Base-by-base conservation (phyloP, 2,329 filamentous ascomycete species). In the Aspergillus arachidicola region DNA sequence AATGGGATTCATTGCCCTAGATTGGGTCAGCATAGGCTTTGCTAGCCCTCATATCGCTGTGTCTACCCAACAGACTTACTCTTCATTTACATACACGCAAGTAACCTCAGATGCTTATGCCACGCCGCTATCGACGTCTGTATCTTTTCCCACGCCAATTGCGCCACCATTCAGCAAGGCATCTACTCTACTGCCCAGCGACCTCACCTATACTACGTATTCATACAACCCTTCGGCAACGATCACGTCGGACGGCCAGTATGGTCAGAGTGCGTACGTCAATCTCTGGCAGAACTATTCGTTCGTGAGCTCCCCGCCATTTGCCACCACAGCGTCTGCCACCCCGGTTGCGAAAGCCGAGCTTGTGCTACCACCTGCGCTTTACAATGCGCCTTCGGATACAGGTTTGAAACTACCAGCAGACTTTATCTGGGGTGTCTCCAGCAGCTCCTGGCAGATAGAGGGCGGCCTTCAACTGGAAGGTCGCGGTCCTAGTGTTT, bases 121-220 rank as follows among this genome's bases (percentile, higher is more conserved):
- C 4, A 62, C 60, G 16, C 30, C 55, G 28, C 19, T 62, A 28
- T 36, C 54, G 21, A 34, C 56, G 1, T 57, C 60, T 6, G 41
- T 62, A 14, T 58, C 60, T 2, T 62, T 59, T 41, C 14, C 60
- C 7, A 55, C 60, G 1, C 26, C 60, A 1, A 55, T 58, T 6
- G 60, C 56, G 5, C 60, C 60, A 12, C 45, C 46, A 7, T 59
- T 59, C 46, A 58, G 36, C 21, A 11, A 62, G 16, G 60, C 48
- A 2, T 58, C 60, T 11, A 62, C 38, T 10, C 23, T 62, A 9
- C 46, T 62, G 4, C 60, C 56, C 1, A 19, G 19, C 21, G 56
- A 38, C 5, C 36, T 62, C 14, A 62, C 48, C 48, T 62, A 62
- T 23, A 62, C 60, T 21, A 62, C 60, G 19, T 62, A 62, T 28